These are phyloP conservation scores for Friedmanniomyces simplex DNA, from an alignment of 495 filamentous ascomycete species.

Conservation along the genomic window DNA sequence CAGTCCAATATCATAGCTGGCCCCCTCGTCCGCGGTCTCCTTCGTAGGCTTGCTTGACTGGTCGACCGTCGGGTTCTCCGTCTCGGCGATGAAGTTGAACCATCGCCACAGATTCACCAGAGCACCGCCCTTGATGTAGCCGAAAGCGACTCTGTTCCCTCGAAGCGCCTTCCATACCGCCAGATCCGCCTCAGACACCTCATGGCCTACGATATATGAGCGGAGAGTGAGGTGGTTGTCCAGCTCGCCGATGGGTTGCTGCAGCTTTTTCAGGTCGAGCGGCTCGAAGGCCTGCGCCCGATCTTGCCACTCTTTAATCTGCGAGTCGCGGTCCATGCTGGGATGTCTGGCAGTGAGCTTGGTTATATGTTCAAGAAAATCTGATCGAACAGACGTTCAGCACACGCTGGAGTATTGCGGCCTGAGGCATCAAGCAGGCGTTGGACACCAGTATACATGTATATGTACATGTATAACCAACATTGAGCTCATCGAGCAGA, in stretches of 20 bases:
- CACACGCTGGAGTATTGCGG: no score
- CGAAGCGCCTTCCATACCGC: conserved; percentile 77
- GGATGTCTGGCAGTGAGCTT: background rate
- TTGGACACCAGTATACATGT: no score
- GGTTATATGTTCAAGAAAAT: no score
- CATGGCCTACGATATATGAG: conserved; percentile 76
- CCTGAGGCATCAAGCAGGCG: no score
- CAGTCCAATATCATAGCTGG: conserved; percentile 81
- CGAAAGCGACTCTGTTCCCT: conserved; percentile 68
- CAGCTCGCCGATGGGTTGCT: conserved; percentile 62
- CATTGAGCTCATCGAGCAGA: no score
- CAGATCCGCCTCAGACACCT: conserved; percentile 65
- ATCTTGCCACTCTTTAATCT: conserved; percentile 45
- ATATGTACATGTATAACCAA: no score
- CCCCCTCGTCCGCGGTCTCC: conserved; percentile 63
- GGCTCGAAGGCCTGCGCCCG: conserved; percentile 43
- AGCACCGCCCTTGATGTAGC: conserved; percentile 65
- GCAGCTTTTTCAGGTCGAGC: conserved; percentile 68
- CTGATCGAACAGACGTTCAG: no score
- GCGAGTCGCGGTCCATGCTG: conserved; percentile 4
- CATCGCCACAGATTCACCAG: conserved; percentile 75
- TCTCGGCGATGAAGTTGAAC: conserved; percentile 78
- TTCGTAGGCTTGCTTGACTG: conserved; percentile 16
- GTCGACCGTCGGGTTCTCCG: conserved; percentile 43
- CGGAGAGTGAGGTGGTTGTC: conserved; percentile 80